Conservation (phyloP, 1,284 basidiomycete species). For the Fomes fomentarius region DNA sequence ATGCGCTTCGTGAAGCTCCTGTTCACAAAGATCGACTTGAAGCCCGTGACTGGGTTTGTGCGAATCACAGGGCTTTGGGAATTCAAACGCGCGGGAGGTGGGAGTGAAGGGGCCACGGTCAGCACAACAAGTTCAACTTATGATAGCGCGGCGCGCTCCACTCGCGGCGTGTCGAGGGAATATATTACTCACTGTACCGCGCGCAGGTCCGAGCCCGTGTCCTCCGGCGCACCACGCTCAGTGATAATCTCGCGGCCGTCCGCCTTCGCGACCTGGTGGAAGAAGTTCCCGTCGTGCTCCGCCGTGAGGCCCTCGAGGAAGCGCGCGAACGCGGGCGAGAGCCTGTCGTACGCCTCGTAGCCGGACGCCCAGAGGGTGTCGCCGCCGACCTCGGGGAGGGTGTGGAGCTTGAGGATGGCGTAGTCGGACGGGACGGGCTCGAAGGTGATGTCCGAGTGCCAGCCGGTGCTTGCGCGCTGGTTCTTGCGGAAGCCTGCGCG, state of each 20-base stretch:
- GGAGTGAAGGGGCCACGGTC: too few relatives aligned
- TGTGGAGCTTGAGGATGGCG: slow-evolving; percentile 63
- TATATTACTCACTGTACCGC: slow-evolving; percentile 52
- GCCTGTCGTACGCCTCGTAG: slow-evolving; percentile 67
- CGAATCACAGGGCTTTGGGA: slow-evolving; percentile 45
- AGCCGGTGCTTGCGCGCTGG: slow-evolving; percentile 43
- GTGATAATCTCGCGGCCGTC: slow-evolving; percentile 1
- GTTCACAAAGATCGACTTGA: slow-evolving; percentile 70
- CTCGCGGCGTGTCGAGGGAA: neutral
- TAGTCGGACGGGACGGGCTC: slow-evolving; percentile 72
- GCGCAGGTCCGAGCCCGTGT: slow-evolving; percentile 51
- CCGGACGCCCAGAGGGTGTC: slow-evolving; percentile 51
- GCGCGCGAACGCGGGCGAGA: slow-evolving; percentile 56
- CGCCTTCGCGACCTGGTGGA: slow-evolving; percentile 33
- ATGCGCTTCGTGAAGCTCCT: slow-evolving; percentile 66
- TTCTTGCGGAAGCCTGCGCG: slow-evolving; percentile 35
- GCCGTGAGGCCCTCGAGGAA: slow-evolving; percentile 67
- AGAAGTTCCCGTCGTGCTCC: slow-evolving; percentile 56
- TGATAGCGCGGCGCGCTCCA: neutral
- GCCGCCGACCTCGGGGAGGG: slow-evolving; percentile 47
- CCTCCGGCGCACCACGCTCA: slow-evolving; percentile 26
- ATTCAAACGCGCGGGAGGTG: slow-evolving; percentile 27
- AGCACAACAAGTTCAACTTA: too few relatives aligned
- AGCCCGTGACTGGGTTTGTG: slow-evolving; percentile 67
- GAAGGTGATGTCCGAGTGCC: slow-evolving; percentile 73